Conservation (phyloP, 2,329 filamentous ascomycete species). For the Cordyceps fumosorosea region DNA sequence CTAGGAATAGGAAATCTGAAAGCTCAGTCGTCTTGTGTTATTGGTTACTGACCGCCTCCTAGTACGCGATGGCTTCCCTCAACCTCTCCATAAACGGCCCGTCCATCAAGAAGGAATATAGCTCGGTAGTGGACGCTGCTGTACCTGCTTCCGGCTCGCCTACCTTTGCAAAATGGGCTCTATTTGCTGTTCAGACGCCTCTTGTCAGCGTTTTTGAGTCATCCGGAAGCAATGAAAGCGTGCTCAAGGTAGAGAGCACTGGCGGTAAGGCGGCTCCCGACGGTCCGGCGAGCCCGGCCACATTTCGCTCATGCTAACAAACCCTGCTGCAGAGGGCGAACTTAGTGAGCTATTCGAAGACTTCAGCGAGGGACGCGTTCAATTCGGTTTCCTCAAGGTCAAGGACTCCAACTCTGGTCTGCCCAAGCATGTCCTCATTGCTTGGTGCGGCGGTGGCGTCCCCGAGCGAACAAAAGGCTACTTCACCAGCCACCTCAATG, state of each 20-base stretch:
- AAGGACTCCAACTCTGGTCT: slow-evolving; percentile 87
- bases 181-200: slow-evolving; percentile 89
- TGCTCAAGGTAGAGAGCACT: slow-evolving; percentile 87
- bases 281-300: slow-evolving; percentile 1
- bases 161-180: slow-evolving; percentile 85
- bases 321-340: slow-evolving; percentile 65
- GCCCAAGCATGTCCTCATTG: slow-evolving; percentile 88
- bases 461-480: slow-evolving; percentile 98
- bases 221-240: slow-evolving; percentile 78
- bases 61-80: slow-evolving; percentile 62
- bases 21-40: neutral
- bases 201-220: slow-evolving; percentile 92
- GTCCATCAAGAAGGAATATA: slow-evolving; percentile 77
- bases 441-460: slow-evolving; percentile 95
- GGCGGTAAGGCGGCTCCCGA: slow-evolving; percentile 53
- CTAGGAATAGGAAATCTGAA: neutral
- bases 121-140: slow-evolving; percentile 49
- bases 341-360: slow-evolving; percentile 86
- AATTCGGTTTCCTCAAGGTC: slow-evolving; percentile 95
- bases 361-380: slow-evolving; percentile 91
- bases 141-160: slow-evolving; percentile 56
- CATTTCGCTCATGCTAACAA: slow-evolving; percentile 17
- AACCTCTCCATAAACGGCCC: slow-evolving; percentile 74
- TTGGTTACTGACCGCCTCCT: slow-evolving; percentile 11
- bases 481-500: slow-evolving; percentile 88